These are phyloP conservation scores for Boletus sp. DNA, from an alignment of 1,284 basidiomycete genomes.

Conservation along the genomic window DNA sequence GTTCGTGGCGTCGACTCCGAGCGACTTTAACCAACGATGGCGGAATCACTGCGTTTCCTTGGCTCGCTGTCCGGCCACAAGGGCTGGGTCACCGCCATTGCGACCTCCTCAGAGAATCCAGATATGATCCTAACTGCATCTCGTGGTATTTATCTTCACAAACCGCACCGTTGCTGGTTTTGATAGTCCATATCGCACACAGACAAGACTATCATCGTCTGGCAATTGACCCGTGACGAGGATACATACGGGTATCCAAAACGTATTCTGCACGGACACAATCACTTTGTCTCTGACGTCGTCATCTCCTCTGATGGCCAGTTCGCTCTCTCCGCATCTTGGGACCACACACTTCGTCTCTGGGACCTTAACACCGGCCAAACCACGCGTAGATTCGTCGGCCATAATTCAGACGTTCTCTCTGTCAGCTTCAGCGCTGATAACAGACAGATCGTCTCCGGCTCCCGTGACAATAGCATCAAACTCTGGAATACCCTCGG, in stretches of 20 bases:
- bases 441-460: conserved; percentile 98
- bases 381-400: conserved; percentile 95
- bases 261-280: conserved; percentile 97
- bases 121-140: conserved; percentile 97
- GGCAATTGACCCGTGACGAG: conserved; percentile 97
- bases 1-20: conserved; percentile 31
- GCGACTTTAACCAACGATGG: conserved; percentile 52
- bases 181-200: conserved; percentile 50
- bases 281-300: conserved; percentile 99
- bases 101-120: conserved; percentile 94
- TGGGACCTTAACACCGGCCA: conserved; percentile 97
- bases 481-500: conserved; percentile 99
- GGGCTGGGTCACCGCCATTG: conserved; percentile 95
- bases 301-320: conserved; percentile 99
- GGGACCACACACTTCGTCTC: conserved; percentile 99
- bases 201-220: conserved; percentile 99
- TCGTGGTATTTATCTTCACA: conserved; percentile 63
- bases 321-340: conserved; percentile 98
- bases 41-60: conserved; percentile 87
- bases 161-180: conserved; percentile 19
- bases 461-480: conserved; percentile 94
- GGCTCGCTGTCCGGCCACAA: conserved; percentile 93
- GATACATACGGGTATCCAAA: conserved; percentile 92
- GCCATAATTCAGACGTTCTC: conserved; percentile 96
- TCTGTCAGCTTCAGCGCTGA: conserved; percentile 97